phyloP scores from a whole-genome alignment of 495 filamentous ascomycete species.

The Pseudomonodictys pantanalensis region DNA sequence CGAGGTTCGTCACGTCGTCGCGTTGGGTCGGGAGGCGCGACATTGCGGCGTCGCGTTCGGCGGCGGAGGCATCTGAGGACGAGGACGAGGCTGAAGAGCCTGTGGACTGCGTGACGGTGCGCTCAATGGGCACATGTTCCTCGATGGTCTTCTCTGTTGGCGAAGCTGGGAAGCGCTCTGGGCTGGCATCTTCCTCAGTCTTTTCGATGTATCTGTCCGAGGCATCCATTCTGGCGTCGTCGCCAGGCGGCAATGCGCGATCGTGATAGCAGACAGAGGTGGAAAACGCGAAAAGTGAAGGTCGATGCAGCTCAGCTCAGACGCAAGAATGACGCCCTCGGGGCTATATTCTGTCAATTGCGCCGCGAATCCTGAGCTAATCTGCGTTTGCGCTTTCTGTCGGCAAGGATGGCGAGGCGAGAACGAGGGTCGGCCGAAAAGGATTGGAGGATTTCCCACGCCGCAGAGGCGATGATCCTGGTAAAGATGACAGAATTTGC shows the following conservation, averaged over 20 bases:
- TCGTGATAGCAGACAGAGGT: too few species aligned
- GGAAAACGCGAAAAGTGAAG: too few species aligned
- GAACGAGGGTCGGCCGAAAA: neutral
- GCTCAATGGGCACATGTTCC: slow-evolving; percentile 20
- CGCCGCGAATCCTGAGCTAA: neutral
- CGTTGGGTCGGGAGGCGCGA: slow-evolving; percentile 60
- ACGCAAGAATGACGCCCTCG: too few species aligned
- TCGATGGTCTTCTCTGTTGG: slow-evolving; percentile 38
- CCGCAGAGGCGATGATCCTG: too few species aligned
- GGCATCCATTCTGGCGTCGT: slow-evolving; percentile 43
- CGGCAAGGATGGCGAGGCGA: neutral
- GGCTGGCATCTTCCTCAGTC: slow-evolving; percentile 46
- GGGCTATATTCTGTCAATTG: neutral
- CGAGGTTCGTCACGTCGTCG: slow-evolving; percentile 51
- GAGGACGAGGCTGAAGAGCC: slow-evolving; percentile 48
- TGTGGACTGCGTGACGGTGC: slow-evolving; percentile 38
- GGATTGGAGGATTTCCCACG: neutral
- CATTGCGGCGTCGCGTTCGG: slow-evolving; percentile 43
- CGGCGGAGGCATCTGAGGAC: slow-evolving; percentile 42
- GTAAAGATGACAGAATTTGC: too few species aligned
- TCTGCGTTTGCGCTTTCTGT: neutral
- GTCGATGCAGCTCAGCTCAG: too few species aligned
- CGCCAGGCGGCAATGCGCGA: neutral
- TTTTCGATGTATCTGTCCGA: slow-evolving; percentile 53
- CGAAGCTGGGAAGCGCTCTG: slow-evolving; percentile 23